Evolutionary conservation across 2,329 filamentous ascomycete genomes (phyloP).

Genomic region (Pseudogymnoascus sp.): DNA sequence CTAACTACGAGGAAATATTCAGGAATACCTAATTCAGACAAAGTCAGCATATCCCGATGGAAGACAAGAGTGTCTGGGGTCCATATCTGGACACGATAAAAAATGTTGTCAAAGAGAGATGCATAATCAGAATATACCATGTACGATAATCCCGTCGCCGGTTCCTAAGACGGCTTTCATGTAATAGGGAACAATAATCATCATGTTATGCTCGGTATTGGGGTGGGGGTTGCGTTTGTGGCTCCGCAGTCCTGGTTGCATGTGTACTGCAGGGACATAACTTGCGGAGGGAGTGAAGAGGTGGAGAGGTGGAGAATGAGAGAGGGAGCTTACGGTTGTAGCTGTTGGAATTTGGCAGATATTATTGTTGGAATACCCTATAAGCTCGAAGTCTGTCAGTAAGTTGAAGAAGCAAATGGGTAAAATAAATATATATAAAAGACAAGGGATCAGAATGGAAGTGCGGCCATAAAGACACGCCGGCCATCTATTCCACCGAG

Average conservation of each 20-base stretch:
- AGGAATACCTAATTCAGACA: not conserved
- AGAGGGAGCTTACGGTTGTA: not conserved
- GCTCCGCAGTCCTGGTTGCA: not conserved
- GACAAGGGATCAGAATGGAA: conserved; percentile 2
- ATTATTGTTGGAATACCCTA: not conserved
- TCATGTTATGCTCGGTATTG: conserved; percentile 5
- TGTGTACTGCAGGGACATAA: not conserved
- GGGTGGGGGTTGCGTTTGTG: not conserved
- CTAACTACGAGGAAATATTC: not conserved
- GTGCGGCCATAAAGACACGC: not conserved
- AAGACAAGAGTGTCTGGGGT: not conserved
- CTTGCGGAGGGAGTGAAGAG: not conserved
- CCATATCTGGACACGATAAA: not conserved
- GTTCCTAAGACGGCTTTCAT: conserved; percentile 7
- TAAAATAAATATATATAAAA: not conserved
- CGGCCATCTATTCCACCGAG: not conserved
- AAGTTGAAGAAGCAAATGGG: not conserved
- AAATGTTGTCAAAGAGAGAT: not conserved
- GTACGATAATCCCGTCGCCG: conserved; percentile 7
- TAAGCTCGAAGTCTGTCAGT: not conserved
- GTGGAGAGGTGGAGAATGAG: not conserved
- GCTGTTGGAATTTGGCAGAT: not conserved
- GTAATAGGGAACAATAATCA: conserved; percentile 10
- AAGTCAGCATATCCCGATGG: not conserved
- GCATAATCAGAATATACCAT: conserved; percentile 9